Percentiles rank a stretch among this genome's conserved stretches.
These are phyloP conservation scores for Cunninghamia lanceolata DNA, from an alignment of 75 land plant species.

Conservation along the genomic window DNA sequence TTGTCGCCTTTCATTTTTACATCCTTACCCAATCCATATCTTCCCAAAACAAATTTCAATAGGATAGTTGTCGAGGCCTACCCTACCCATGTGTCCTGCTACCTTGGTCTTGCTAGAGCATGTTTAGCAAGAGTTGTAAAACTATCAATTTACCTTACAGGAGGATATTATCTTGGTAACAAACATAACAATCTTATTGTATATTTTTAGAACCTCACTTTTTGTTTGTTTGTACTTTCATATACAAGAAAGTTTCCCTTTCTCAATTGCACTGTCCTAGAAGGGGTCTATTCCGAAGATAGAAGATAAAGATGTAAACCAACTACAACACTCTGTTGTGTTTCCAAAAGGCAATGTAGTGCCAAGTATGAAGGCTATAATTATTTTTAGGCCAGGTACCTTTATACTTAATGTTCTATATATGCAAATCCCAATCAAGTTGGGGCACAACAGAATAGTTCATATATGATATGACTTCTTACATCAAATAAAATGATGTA, in stretches of 20 bases:
- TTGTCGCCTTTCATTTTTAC: no score
- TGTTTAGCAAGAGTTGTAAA: no score
- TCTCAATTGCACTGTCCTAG: slow-evolving; percentile 66
- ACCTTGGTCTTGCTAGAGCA: no score
- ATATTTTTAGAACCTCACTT: neutral
- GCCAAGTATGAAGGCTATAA: slow-evolving; percentile 83
- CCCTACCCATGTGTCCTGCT: no score
- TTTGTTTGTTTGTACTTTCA: slow-evolving; percentile 10
- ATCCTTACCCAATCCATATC: no score
- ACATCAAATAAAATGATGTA: no score
- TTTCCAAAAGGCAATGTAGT: slow-evolving; percentile 83
- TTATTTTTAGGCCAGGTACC: slow-evolving; percentile 62
- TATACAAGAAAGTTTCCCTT: slow-evolving; percentile 83
- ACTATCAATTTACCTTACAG: no score
- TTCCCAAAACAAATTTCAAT: no score
- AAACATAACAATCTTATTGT: no score
- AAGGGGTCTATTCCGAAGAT: slow-evolving; percentile 68
- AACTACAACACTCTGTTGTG: slow-evolving; percentile 46
- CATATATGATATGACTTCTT: slow-evolving; percentile 71
- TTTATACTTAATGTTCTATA: slow-evolving; percentile 68
- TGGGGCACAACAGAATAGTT: slow-evolving; percentile 55
- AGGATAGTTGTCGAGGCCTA: no score
- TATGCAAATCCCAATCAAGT: slow-evolving; percentile 64
- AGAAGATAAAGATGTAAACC: slow-evolving; percentile 46
- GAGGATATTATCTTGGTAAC: neutral